Base-by-base conservation (phyloP, 306 rosid genomes). In the Argentina anserina region DNA sequence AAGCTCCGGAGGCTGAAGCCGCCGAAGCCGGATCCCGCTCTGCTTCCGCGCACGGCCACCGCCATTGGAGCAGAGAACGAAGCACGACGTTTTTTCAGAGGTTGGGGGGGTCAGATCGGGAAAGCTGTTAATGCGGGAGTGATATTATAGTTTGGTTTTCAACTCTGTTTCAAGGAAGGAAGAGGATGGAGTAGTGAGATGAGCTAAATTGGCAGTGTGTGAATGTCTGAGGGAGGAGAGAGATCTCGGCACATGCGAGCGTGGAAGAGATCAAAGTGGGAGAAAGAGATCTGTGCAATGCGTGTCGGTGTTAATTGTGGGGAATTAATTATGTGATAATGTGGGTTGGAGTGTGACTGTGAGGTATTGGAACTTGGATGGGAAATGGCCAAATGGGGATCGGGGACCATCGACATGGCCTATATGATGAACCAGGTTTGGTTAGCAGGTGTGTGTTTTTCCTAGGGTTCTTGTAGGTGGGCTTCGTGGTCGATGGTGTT, bases 1-100 rank as follows among this genome's bases (percentile, higher is more conserved):
- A 89, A 83, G 88, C 90, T 87, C 55, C 93, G 91, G 53, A 88
- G 74, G 80, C 70, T 75, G 82, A 86, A 85, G 42, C 96, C 93
- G 66, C 88, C 84, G 45, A 78, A 52, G 33, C 80, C 82, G 4
- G 77, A 76, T 60, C 86, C 87, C 13, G 82, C 86, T 36, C 80
- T 90, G 92, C 88, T 62, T 74, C 97, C 99, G 75, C 99, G 86
- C 71, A 72, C 77, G 78, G 97, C 91, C 78, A 87, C 97, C 76
- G 97, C 97, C 99, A 95, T 94, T 71, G 86, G 80, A 82, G 71
- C 82, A 45, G 67, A n/a, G n/a, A n/a, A n/a, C n/a, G n/a, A 69
- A 12, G 43, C 42, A 20, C 76, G 25, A 58, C 47, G 47, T 42
- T 42, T 72, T 41, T 15, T n/a, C n/a, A 15, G 25, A 68, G 67